These are phyloP conservation scores for Cystofilobasidium bisporidii DNA, from an alignment of 768 basidiomycete species.

Conservation along the genomic window DNA sequence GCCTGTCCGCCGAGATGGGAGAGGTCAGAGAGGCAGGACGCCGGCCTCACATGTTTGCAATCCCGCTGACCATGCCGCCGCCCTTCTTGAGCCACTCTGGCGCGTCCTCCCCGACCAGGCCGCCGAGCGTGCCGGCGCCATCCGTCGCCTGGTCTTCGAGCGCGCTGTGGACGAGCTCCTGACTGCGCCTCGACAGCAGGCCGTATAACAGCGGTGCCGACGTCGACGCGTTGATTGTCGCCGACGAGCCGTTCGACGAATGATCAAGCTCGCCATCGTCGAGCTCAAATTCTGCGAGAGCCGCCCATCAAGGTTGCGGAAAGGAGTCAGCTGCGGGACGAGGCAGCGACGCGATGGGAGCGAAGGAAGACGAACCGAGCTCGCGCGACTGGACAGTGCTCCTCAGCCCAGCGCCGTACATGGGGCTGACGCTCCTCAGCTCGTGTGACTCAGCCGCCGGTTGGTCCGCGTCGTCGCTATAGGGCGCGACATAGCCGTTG, in stretches of 20 bases:
- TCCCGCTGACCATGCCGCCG: constrained; percentile 45
- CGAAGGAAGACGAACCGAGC: constrained; percentile 54
- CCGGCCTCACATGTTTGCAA: constrained; percentile 62
- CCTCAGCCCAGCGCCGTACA: constrained; percentile 41
- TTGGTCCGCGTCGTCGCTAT: constrained; percentile 10
- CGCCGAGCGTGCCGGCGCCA: constrained; percentile 29
- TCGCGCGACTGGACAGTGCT: constrained; percentile 71
- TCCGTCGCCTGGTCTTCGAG: not conserved
- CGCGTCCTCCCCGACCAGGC: constrained; percentile 31
- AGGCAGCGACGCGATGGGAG: no score
- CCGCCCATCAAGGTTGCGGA: not conserved
- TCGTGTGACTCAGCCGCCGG: not conserved
- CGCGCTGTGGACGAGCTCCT: constrained; percentile 33
- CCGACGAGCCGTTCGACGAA: constrained; percentile 22
- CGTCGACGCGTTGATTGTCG: constrained; percentile 36
- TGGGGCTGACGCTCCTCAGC: constrained; percentile 8
- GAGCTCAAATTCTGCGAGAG: constrained; percentile 61
- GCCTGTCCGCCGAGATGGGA: no score
- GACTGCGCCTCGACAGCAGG: constrained; percentile 54
- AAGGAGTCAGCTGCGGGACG: no score
- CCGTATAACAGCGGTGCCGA: constrained; percentile 63
- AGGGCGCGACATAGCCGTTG: constrained; percentile 4
- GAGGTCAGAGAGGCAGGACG: constrained; percentile 44
- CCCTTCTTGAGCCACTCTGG: constrained; percentile 37
- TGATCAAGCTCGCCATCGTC: constrained; percentile 61